These are phyloP conservation scores for Neoascochyta sp. DNA, from an alignment of 2,329 filamentous ascomycete genomes.

Conservation along the genomic window DNA sequence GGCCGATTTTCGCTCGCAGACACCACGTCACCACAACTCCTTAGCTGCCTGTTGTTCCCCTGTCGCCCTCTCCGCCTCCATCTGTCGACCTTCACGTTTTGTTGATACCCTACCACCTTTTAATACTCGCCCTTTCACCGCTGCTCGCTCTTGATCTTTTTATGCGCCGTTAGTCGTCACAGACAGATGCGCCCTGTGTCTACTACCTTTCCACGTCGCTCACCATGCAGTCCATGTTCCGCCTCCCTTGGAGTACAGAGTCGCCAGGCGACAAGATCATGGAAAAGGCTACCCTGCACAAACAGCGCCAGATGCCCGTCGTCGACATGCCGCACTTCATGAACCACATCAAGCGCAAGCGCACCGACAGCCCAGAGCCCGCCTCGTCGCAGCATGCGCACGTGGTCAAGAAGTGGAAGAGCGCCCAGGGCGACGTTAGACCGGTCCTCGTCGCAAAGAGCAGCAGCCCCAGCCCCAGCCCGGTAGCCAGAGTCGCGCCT, in stretches of 20 bases:
- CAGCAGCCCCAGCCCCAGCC: conserved; percentile 9
- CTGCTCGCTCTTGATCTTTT: conserved; percentile 21
- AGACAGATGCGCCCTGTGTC: conserved; percentile 40
- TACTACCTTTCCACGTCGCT: conserved; percentile 33
- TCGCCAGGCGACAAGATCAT: conserved; percentile 42
- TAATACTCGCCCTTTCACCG: conserved; percentile 25
- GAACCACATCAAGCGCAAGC: conserved; percentile 58
- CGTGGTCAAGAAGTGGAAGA: conserved; percentile 41
- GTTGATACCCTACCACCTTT: conserved; percentile 31
- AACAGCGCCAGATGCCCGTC: conserved; percentile 43
- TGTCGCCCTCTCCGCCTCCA: conserved; percentile 38
- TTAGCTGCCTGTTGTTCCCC: conserved; percentile 30
- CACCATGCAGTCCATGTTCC: conserved; percentile 52
- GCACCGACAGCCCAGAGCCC: conserved; percentile 48
- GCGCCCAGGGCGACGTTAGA: conserved; percentile 32
- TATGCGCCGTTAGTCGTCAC: conserved; percentile 34
- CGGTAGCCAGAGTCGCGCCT: conserved; percentile 17
- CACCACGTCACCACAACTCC: conserved; percentile 30
- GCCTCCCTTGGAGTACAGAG: conserved; percentile 48
- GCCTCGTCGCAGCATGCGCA: conserved; percentile 29
- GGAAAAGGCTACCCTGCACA: conserved; percentile 42
- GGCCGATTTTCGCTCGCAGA: conserved; percentile 28
- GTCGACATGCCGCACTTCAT: conserved; percentile 45
- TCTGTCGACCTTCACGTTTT: conserved; percentile 20
- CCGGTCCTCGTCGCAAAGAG: conserved; percentile 13